These are phyloP conservation scores for Heimioporus retisporus DNA, from an alignment of 1,284 basidiomycete species.

Conservation along the genomic window DNA sequence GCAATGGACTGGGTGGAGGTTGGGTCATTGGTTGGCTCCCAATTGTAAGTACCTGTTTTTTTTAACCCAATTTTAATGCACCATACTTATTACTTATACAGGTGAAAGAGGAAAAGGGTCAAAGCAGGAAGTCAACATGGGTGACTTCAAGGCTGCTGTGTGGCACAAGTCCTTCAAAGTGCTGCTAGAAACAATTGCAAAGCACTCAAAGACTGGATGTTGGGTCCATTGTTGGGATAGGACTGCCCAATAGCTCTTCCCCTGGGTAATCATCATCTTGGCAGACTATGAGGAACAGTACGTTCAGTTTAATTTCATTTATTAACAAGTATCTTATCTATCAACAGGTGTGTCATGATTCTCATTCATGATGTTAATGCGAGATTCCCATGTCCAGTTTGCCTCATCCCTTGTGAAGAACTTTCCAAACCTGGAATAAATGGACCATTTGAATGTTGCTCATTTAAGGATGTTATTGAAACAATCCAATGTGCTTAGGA, in stretches of 20 bases:
- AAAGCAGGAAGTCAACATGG: slow-evolving; percentile 33
- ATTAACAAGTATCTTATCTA: background rate
- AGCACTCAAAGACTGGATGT: slow-evolving; percentile 21
- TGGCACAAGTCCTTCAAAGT: slow-evolving; percentile 34
- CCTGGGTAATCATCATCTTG: slow-evolving; percentile 26
- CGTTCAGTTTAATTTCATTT: slow-evolving; percentile 7
- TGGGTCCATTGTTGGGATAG: slow-evolving; percentile 16
- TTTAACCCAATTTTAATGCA: background rate
- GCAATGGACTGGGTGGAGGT: slow-evolving; percentile 48
- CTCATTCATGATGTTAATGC: slow-evolving; percentile 12
- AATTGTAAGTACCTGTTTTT: slow-evolving; percentile 33
- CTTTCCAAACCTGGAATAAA: background rate
- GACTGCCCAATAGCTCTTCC: background rate
- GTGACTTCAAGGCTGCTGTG: slow-evolving; percentile 47
- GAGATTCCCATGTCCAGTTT: slow-evolving; percentile 22
- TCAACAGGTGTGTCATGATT: slow-evolving; percentile 17
- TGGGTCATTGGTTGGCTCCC: slow-evolving; percentile 56
- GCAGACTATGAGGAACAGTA: slow-evolving; percentile 35
- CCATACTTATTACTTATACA: background rate
- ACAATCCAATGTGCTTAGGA: background rate
- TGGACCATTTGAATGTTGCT: background rate
- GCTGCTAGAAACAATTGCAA: slow-evolving; percentile 20
- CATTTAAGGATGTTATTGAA: background rate
- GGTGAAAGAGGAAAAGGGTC: slow-evolving; percentile 39
- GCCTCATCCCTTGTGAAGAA: slow-evolving; percentile 13